Evolutionary conservation across 2,329 filamentous ascomycete species (phyloP).

Genomic region (Aspergillus aculeatinus): DNA sequence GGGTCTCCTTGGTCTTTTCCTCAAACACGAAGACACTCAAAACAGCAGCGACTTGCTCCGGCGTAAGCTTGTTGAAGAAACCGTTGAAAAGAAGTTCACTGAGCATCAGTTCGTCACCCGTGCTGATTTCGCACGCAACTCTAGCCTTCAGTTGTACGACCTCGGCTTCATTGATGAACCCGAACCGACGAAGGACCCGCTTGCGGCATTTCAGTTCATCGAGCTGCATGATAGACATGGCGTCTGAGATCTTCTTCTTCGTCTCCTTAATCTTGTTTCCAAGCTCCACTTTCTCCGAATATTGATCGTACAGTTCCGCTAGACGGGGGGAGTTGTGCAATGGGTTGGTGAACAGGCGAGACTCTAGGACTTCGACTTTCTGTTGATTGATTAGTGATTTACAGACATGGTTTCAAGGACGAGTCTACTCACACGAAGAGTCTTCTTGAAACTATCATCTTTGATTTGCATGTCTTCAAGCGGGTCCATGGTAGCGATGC

Average conservation of each 20-base stretch:
- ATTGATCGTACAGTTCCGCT: conserved; percentile 81
- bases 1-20: conserved; percentile 80
- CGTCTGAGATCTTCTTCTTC: conserved; percentile 82
- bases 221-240: conserved; percentile 84
- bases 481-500: conserved; percentile 82
- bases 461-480: conserved; percentile 95
- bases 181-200: conserved; percentile 86
- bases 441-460: conserved; percentile 89
- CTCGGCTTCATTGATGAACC: conserved; percentile 93
- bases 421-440: conserved; percentile 60
- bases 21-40: conserved; percentile 97
- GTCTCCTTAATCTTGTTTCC: conserved; percentile 78
- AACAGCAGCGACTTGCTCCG: conserved; percentile 81
- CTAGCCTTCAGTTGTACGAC: conserved; percentile 96
- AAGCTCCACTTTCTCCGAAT: conserved; percentile 74
- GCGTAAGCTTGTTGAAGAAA: conserved; percentile 94
- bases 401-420: not conserved
- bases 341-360: conserved; percentile 81
- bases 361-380: conserved; percentile 97
- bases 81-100: conserved; percentile 93
- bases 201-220: conserved; percentile 97
- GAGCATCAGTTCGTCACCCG: conserved; percentile 89
- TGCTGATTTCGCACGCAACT: conserved; percentile 96
- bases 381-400: conserved; percentile 40
- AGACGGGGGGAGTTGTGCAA: conserved; percentile 87